A percentile compares a stretch with the other conserved stretches of the same genome.
These are phyloP conservation scores for Lasiodiplodia gonubiensis DNA, from an alignment of 2,329 filamentous ascomycete genomes.

Conservation along the genomic window DNA sequence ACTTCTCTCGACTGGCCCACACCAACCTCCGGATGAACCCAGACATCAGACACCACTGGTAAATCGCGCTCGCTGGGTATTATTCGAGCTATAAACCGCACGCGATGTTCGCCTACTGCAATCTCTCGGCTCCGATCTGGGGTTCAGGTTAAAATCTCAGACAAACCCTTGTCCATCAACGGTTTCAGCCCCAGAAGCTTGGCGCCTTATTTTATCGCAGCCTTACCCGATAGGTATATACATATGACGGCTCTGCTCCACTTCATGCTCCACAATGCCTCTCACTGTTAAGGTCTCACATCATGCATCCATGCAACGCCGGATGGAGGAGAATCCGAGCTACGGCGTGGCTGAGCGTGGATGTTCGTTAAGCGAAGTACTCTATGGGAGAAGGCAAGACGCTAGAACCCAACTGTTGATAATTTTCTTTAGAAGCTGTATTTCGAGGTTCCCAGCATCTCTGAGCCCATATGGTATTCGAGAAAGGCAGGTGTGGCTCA, in stretches of 20 bases:
- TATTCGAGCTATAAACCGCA: neutral
- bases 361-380: neutral
- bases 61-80: neutral
- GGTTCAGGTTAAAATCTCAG: neutral
- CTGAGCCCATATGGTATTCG: too few relatives aligned
- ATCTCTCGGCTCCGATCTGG: slow-evolving; percentile 1
- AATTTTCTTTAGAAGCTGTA: too few relatives aligned
- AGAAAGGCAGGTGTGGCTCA: too few relatives aligned
- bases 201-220: neutral
- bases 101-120: neutral
- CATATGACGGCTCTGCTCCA: neutral
- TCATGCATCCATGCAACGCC: slow-evolving; percentile 11
- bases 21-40: neutral
- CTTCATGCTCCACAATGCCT: slow-evolving; percentile 20
- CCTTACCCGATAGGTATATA: neutral
- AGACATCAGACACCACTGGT: neutral
- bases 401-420: too few relatives aligned
- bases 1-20: neutral
- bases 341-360: neutral
- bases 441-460: too few relatives aligned
- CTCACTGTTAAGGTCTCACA: slow-evolving; percentile 6
- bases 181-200: slow-evolving; percentile 23
- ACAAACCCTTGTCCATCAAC: neutral
- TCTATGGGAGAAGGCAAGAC: neutral
- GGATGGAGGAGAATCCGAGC: slow-evolving; percentile 5